phyloP scores from a whole-genome alignment of 306 rosid genomes.

The Vigna radiata region DNA sequence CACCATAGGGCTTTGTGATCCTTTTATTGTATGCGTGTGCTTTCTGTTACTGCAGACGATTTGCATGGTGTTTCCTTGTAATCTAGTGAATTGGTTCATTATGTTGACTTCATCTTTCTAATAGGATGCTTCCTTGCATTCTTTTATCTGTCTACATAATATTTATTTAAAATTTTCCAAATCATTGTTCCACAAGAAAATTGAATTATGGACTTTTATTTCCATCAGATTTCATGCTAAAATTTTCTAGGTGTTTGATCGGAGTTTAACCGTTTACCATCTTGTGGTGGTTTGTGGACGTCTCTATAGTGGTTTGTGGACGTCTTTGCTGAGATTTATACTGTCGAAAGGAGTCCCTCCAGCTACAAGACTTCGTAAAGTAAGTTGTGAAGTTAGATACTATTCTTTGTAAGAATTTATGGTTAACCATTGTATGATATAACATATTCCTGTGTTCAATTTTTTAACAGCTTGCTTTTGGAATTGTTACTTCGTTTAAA shows the following conservation, averaged over 20 bases:
- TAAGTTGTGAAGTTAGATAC: too few relatives aligned
- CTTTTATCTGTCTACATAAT: conserved; percentile 23
- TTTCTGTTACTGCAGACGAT: conserved; percentile 33
- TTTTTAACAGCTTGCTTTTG: too few relatives aligned
- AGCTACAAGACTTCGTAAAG: too few relatives aligned
- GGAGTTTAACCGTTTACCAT: background rate
- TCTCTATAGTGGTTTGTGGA: too few relatives aligned
- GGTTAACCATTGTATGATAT: too few relatives aligned
- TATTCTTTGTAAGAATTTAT: too few relatives aligned
- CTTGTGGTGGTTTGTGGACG: too few relatives aligned
- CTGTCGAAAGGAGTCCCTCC: too few relatives aligned
- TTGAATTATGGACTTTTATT: background rate
- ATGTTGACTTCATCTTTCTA: conserved; percentile 15
- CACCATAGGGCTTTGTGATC: conserved; percentile 3
- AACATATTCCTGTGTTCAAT: too few relatives aligned
- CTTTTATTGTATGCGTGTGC: conserved; percentile 33
- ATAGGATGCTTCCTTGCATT: conserved; percentile 35
- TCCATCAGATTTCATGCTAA: background rate
- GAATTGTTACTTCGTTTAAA: too few relatives aligned
- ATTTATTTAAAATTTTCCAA: conserved; percentile 1
- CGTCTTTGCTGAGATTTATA: too few relatives aligned
- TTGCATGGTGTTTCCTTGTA: conserved; percentile 40
- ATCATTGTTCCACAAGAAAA: conserved; percentile 15
- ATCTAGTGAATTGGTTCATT: conserved; percentile 40
- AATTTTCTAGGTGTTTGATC: background rate